These are phyloP conservation scores for Emiliania huxleyi DNA, from an alignment of 78 protist genomes.

Conservation along the genomic window DNA sequence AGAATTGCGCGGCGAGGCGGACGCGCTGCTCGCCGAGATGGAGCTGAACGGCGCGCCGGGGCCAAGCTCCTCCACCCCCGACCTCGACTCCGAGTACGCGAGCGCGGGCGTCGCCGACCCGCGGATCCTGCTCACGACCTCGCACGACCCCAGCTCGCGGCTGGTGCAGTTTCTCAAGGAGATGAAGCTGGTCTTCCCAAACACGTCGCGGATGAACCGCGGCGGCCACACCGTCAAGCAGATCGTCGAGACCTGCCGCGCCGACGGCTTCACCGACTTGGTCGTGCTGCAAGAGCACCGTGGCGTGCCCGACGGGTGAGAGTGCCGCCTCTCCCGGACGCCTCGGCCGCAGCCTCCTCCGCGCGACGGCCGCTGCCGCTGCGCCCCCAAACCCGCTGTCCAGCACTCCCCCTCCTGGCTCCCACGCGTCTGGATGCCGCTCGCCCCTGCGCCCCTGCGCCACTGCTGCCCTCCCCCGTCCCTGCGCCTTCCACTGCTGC, in stretches of 20 bases:
- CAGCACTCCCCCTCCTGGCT: no score
- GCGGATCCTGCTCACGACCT: slow-evolving; percentile 90
- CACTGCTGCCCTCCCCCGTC: no score
- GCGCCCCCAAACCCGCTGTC: no score
- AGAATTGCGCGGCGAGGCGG: slow-evolving; percentile 72
- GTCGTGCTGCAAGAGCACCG: slow-evolving; percentile 94
- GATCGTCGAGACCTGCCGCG: slow-evolving; percentile 83
- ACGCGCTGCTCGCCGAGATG: slow-evolving; percentile 48
- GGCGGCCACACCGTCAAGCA: slow-evolving; percentile 81
- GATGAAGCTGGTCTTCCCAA: slow-evolving; percentile 89
- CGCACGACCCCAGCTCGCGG: slow-evolving; percentile 88
- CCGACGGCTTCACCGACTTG: slow-evolving; percentile 92
- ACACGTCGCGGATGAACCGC: slow-evolving; percentile 88
- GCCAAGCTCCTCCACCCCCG: not conserved
- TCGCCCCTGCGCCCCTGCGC: no score
- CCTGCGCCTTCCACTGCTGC: no score
- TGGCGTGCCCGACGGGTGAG: slow-evolving; percentile 93
- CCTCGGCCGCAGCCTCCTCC: no score
- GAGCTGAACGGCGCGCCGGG: slow-evolving; percentile 46
- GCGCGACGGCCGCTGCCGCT: no score
- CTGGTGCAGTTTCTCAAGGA: slow-evolving; percentile 94
- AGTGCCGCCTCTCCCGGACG: no score
- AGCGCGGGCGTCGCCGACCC: slow-evolving; percentile 95
- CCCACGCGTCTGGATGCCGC: no score
- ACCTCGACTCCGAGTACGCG: slow-evolving; percentile 97